Conservation (phyloP, 2,329 filamentous ascomycete genomes). For the Diaporthe eres region DNA sequence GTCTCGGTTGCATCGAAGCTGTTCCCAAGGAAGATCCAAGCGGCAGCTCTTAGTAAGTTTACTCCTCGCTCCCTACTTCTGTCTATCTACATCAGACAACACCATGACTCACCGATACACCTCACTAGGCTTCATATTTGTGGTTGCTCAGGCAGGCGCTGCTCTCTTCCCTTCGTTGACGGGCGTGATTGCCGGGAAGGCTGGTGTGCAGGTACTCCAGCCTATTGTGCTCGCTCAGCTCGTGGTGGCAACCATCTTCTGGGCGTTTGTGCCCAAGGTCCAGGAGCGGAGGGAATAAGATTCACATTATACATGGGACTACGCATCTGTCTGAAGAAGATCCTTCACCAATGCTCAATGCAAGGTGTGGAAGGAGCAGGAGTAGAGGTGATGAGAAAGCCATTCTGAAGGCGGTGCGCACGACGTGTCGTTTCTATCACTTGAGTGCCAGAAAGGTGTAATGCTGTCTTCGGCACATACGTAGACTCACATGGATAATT, state of each 20-base stretch:
- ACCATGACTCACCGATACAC: not conserved
- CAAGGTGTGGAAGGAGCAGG: too few relatives aligned
- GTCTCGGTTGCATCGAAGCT: constrained; percentile 67
- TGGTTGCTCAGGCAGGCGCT: constrained; percentile 65
- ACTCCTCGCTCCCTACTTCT: not conserved
- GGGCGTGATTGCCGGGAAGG: constrained; percentile 60
- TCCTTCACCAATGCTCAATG: not conserved
- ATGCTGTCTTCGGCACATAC: too few relatives aligned
- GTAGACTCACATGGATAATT: too few relatives aligned
- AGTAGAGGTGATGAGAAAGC: too few relatives aligned
- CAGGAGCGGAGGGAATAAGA: not conserved
- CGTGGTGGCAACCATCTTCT: constrained; percentile 56
- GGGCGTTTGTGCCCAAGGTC: constrained; percentile 51
- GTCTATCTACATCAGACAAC: not conserved
- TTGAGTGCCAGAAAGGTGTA: too few relatives aligned
- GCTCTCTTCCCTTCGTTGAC: constrained; percentile 66
- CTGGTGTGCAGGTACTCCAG: constrained; percentile 51
- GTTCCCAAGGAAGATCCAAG: constrained; percentile 60
- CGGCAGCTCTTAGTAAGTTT: constrained; percentile 61
- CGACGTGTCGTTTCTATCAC: too few relatives aligned
- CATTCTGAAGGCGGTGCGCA: too few relatives aligned
- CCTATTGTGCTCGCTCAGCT: constrained; percentile 63
- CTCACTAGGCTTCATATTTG: constrained; percentile 60
- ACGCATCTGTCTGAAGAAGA: not conserved
- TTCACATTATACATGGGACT: not conserved